These are phyloP conservation scores for Citrus trifoliata DNA, from an alignment of 345 rosid species.

Conservation along the genomic window DNA sequence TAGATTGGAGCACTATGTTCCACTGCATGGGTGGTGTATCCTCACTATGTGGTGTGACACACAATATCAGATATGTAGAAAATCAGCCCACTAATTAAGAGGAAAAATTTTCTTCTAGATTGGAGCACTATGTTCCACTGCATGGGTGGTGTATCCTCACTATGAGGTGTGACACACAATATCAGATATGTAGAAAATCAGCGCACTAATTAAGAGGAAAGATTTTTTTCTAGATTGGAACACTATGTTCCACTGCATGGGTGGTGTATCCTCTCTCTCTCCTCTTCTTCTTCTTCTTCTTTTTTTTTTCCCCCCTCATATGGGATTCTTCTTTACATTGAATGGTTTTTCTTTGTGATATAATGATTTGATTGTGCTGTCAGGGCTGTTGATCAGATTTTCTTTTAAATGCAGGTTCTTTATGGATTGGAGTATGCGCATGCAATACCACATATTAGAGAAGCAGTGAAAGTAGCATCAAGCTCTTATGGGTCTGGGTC, in stretches of 20 bases:
- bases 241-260: too few relatives aligned
- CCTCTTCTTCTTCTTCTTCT: too few relatives aligned
- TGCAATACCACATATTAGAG: conserved; percentile 49
- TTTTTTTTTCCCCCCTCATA: background rate
- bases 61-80: background rate
- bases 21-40: too few relatives aligned
- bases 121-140: too few relatives aligned
- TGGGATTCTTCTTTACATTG: background rate
- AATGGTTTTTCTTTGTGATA: background rate
- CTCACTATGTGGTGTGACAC: background rate
- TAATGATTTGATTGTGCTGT: background rate
- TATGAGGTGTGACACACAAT: background rate
- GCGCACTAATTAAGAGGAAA: background rate
- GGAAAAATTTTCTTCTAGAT: background rate
- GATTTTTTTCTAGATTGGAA: too few relatives aligned
- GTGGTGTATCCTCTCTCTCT: too few relatives aligned
- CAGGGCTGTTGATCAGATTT: background rate
- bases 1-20: too few relatives aligned
- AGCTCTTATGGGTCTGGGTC: conserved; percentile 15
- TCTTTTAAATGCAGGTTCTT: conserved; percentile 53
- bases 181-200: background rate
- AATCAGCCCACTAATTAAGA: background rate
- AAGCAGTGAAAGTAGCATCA: conserved; percentile 36
- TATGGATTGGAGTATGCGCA: conserved; percentile 86
- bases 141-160: background rate